Conservation (phyloP, 2,329 filamentous ascomycete species). For the Ilyonectria destructans region DNA sequence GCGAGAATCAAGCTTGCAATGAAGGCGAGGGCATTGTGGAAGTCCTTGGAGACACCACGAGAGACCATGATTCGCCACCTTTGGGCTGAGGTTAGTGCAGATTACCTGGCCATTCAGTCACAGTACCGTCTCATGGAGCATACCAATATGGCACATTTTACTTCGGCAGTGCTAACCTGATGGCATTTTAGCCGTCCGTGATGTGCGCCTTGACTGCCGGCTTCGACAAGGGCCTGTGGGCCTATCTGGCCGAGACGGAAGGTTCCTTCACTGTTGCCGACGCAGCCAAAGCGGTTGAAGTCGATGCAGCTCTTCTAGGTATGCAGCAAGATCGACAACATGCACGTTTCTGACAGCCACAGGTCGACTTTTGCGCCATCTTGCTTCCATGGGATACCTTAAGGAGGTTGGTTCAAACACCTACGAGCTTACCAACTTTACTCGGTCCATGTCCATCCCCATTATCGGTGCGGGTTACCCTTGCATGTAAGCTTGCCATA, state of each 20-base stretch:
- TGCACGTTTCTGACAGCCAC: slow-evolving; percentile 10
- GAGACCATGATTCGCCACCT: slow-evolving; percentile 65
- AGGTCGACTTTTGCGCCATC: slow-evolving; percentile 56
- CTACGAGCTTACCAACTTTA: slow-evolving; percentile 59
- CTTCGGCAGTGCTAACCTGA: not conserved
- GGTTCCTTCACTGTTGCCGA: slow-evolving; percentile 53
- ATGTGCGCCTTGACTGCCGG: slow-evolving; percentile 51
- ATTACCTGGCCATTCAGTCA: not conserved
- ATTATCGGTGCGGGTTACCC: slow-evolving; percentile 56
- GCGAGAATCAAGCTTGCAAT: slow-evolving; percentile 52
- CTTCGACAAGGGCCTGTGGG: slow-evolving; percentile 57
- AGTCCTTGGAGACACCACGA: slow-evolving; percentile 62
- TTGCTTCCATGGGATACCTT: slow-evolving; percentile 59
- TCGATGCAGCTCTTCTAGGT: too few relatives aligned
- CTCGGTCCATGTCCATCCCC: slow-evolving; percentile 53
- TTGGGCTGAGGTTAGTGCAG: slow-evolving; percentile 59
- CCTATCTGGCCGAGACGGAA: slow-evolving; percentile 50
- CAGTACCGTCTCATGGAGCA: not conserved
- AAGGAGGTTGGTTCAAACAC: slow-evolving; percentile 54
- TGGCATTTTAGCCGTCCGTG: slow-evolving; percentile 40
- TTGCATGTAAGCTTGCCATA: slow-evolving; percentile 43
- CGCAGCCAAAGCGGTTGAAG: slow-evolving; percentile 43
- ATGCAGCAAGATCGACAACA: too few relatives aligned
- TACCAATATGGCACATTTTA: too few relatives aligned
- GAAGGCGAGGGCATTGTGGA: slow-evolving; percentile 53